Evolutionary conservation across 2,329 filamentous ascomycete genomes (phyloP).

Genomic region (Talaromyces atroroseus): DNA sequence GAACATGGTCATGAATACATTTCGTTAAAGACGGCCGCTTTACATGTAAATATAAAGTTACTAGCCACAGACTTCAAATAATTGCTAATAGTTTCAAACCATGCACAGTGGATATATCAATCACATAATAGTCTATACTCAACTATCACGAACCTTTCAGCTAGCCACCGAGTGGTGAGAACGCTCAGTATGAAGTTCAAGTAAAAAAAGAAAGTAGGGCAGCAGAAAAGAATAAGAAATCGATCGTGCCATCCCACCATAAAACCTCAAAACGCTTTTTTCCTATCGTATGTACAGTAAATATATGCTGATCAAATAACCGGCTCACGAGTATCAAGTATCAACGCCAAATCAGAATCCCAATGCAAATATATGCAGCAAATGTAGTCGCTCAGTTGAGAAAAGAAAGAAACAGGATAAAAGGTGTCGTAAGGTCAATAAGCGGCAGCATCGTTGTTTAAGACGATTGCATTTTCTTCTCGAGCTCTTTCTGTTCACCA

Average conservation of each 20-base stretch:
- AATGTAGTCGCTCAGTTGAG: conserved; percentile 13
- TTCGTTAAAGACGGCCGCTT: not conserved
- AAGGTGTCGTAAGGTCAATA: conserved; percentile 14
- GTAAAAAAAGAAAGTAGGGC: not conserved
- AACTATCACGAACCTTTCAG: not conserved
- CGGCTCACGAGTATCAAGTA: conserved; percentile 5
- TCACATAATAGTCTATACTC: not conserved
- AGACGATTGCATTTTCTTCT: conserved; percentile 33
- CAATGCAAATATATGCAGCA: conserved; percentile 10
- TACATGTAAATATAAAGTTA: conserved; percentile 1
- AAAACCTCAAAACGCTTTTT: conserved; percentile 10
- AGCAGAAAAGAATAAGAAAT: not conserved
- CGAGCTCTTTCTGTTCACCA: conserved; percentile 73
- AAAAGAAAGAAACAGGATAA: conserved; percentile 16
- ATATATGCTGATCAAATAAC: conserved; percentile 5
- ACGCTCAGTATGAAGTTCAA: not conserved
- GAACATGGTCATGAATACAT: not conserved
- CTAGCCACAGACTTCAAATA: no score
- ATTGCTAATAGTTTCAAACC: not conserved
- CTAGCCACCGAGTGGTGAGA: conserved; percentile 2
- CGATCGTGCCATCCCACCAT: not conserved
- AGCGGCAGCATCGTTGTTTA: conserved; percentile 13
- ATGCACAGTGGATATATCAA: not conserved
- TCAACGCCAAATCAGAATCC: conserved; percentile 14
- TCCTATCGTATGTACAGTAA: conserved; percentile 11